Conservation (phyloP, 2,329 filamentous ascomycete genomes). For the Fusarium multiceps region DNA sequence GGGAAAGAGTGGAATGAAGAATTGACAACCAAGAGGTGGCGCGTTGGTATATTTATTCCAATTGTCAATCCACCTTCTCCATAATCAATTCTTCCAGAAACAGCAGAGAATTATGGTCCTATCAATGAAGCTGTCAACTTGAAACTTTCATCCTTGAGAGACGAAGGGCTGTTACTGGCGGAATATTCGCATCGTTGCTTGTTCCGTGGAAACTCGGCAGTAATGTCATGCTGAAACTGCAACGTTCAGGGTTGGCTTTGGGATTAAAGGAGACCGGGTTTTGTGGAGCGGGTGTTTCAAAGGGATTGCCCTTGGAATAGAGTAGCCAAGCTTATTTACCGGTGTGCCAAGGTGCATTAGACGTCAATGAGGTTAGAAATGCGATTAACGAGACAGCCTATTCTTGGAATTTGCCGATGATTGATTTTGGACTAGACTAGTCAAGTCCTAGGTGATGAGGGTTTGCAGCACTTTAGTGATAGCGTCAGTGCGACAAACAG, state of each 20-base stretch:
- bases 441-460: not conserved
- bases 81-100: not conserved
- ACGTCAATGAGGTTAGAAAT: not conserved
- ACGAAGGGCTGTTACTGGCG: not conserved
- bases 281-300: slow-evolving; percentile 27
- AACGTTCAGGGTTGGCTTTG: not conserved
- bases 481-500: not conserved
- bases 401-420: not conserved
- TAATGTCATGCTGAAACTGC: slow-evolving; percentile 9
- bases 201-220: slow-evolving; percentile 16
- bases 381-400: not conserved
- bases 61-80: not conserved
- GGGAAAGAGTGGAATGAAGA: not conserved
- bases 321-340: slow-evolving; percentile 1
- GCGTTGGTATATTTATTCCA: slow-evolving; percentile 16
- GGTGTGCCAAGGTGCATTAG: not conserved
- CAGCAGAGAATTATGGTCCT: not conserved
- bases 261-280: slow-evolving; percentile 17
- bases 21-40: not conserved
- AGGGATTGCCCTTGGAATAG: not conserved
- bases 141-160: not conserved
- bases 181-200: not conserved
- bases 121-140: not conserved
- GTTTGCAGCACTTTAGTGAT: not conserved
- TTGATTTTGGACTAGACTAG: not conserved